These are phyloP conservation scores for Arabidopsis suecica DNA, from an alignment of 345 rosid genomes.

Conservation along the genomic window DNA sequence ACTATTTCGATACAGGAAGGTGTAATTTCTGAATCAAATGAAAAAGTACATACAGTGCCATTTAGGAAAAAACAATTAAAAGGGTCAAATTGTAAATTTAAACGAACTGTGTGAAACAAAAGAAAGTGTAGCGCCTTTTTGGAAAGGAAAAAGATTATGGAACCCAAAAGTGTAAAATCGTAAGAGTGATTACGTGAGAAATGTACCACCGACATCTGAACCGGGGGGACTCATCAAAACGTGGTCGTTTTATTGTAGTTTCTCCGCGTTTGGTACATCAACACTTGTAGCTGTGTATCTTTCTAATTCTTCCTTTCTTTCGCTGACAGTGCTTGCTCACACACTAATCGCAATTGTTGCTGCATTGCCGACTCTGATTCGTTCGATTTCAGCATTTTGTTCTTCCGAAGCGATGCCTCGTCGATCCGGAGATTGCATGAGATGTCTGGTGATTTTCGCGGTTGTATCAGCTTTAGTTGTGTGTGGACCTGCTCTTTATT, in stretches of 20 bases:
- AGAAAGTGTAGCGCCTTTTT: conserved; percentile 15
- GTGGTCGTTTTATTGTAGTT: conserved; percentile 23
- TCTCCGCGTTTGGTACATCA: conserved; percentile 40
- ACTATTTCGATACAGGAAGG: no score
- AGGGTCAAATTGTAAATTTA: neutral
- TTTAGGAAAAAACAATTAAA: neutral
- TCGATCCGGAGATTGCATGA: conserved; percentile 77
- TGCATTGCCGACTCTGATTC: conserved; percentile 13
- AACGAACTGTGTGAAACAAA: neutral
- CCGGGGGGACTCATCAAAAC: neutral
- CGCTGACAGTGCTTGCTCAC: conserved; percentile 17
- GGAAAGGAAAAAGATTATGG: neutral
- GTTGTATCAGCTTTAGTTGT: conserved; percentile 85
- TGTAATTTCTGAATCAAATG: neutral
- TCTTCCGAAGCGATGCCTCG: conserved; percentile 60
- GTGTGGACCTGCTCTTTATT: conserved; percentile 93
- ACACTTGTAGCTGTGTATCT: conserved; percentile 29
- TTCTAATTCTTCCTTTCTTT: neutral
- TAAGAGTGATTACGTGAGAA: conserved; percentile 21
- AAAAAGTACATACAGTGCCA: neutral
- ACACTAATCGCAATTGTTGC: conserved; percentile 34
- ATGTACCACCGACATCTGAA: conserved; percentile 39
- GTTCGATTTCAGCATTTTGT: neutral
- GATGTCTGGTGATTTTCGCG: conserved; percentile 93
- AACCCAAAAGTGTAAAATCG: neutral